Evolutionary conservation across 2,329 filamentous ascomycete species (phyloP).

Genomic region (Leptographium lundbergii): DNA sequence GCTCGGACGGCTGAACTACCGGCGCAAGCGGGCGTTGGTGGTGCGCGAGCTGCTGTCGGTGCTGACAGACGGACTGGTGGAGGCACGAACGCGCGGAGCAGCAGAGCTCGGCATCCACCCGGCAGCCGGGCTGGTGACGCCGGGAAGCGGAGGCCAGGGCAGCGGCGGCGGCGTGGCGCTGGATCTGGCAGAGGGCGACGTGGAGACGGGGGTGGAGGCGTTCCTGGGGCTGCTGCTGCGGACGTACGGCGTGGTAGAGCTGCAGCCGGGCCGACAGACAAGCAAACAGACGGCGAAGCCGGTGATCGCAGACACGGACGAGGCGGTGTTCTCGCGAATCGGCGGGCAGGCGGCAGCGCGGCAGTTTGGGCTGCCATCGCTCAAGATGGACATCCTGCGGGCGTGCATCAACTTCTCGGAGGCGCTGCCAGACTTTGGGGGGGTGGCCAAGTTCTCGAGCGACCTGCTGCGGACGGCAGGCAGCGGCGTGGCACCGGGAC

Average conservation of each 20-base stretch:
- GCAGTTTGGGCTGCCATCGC: slow-evolving; percentile 62
- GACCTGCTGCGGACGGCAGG: slow-evolving; percentile 74
- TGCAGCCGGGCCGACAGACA: slow-evolving; percentile 18
- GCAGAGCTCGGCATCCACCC: slow-evolving; percentile 96
- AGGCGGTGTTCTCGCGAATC: slow-evolving; percentile 43
- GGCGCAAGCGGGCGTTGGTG: slow-evolving; percentile 84
- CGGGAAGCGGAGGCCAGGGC: slow-evolving; percentile 30
- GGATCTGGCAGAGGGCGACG: slow-evolving; percentile 50
- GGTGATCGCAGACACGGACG: slow-evolving; percentile 24
- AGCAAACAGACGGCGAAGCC: no score
- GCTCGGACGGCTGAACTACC: slow-evolving; percentile 64
- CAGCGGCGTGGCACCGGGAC: slow-evolving; percentile 62
- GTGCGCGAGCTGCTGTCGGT: slow-evolving; percentile 75
- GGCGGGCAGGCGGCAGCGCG: slow-evolving; percentile 43
- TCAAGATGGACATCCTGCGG: slow-evolving; percentile 79
- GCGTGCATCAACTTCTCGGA: slow-evolving; percentile 92
- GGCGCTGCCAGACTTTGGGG: slow-evolving; percentile 80
- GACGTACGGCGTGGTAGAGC: slow-evolving; percentile 50
- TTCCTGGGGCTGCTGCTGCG: slow-evolving; percentile 49
- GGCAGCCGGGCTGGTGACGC: slow-evolving; percentile 68
- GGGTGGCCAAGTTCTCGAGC: slow-evolving; percentile 78
- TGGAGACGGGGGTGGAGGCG: slow-evolving; percentile 52
- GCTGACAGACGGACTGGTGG: slow-evolving; percentile 72
- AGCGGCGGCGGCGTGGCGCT: slow-evolving; percentile 31
- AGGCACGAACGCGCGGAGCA: slow-evolving; percentile 82